A percentile compares a stretch with the other conserved stretches of the same genome.
phyloP scores from a whole-genome alignment of 73 alveolate species.

The Breviolum minutum region DNA sequence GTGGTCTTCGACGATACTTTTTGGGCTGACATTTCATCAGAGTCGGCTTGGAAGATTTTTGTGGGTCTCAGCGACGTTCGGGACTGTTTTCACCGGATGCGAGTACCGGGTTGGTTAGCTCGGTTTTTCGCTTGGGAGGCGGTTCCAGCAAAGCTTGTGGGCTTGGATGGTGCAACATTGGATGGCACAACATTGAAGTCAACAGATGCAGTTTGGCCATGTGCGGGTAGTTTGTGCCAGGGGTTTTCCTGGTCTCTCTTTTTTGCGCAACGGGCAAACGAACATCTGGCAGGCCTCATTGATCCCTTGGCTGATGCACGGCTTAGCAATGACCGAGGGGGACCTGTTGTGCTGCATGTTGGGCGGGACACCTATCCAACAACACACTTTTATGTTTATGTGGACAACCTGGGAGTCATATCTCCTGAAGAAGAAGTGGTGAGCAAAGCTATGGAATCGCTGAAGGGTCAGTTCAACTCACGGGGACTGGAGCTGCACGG shows the following conservation, averaged over 20 bases:
- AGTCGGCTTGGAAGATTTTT: neutral
- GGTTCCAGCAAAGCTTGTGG: neutral
- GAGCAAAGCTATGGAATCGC: neutral
- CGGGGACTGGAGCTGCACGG: constrained; percentile 17
- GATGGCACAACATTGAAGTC: neutral
- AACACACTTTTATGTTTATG: constrained; percentile 4
- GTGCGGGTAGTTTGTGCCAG: constrained; percentile 20
- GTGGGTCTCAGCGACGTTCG: constrained; percentile 6
- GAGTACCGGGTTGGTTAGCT: constrained; percentile 14
- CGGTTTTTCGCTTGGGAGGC: constrained; percentile 15
- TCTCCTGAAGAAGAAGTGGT: neutral
- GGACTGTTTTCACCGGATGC: constrained; percentile 66
- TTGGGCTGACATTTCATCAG: neutral
- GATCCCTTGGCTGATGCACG: neutral
- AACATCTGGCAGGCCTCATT: neutral
- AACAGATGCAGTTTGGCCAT: neutral
- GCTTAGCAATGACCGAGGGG: neutral
- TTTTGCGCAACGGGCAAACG: constrained; percentile 46
- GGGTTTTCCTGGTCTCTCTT: constrained; percentile 25
- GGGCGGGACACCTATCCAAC: neutral
- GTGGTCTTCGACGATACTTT: neutral
- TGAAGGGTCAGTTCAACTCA: neutral
- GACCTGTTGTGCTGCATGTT: neutral
- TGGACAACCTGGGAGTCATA: constrained; percentile 40
- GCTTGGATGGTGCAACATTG: neutral